These are phyloP conservation scores for Clitopilus hobsonii DNA, from an alignment of 768 basidiomycete genomes.

Conservation along the genomic window DNA sequence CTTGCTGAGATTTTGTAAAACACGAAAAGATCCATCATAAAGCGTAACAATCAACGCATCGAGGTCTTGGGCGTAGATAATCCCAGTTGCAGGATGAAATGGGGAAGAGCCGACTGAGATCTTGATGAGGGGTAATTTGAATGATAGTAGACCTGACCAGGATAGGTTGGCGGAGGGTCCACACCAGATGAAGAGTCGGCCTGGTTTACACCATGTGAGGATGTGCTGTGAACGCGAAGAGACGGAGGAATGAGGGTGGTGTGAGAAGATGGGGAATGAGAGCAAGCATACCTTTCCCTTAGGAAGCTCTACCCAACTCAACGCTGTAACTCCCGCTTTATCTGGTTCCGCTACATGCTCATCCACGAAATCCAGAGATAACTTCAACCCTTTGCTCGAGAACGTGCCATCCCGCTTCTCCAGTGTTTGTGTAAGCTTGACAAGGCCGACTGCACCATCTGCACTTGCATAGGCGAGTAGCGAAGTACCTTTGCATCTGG, in stretches of 20 bases:
- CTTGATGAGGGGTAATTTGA: slow-evolving; percentile 42
- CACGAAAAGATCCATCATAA: slow-evolving; percentile 69
- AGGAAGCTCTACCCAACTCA: slow-evolving; percentile 45
- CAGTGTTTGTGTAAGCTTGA: slow-evolving; percentile 49
- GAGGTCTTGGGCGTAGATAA: slow-evolving; percentile 42
- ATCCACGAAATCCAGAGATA: not conserved
- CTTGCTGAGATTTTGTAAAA: slow-evolving; percentile 44
- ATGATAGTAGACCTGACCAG: slow-evolving; percentile 48
- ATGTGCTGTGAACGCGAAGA: too few species aligned
- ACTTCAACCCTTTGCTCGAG: not conserved
- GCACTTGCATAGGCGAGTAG: slow-evolving; percentile 53
- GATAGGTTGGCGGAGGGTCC: slow-evolving; percentile 16
- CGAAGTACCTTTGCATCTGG: slow-evolving; percentile 42
- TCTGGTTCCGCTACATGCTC: not conserved
- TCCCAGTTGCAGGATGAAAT: slow-evolving; percentile 54
- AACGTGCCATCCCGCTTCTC: slow-evolving; percentile 3
- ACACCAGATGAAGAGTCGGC: slow-evolving; percentile 56
- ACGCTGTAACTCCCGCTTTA: slow-evolving; percentile 35
- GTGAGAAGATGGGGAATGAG: too few species aligned
- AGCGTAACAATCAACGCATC: slow-evolving; percentile 59
- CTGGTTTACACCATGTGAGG: slow-evolving; percentile 57
- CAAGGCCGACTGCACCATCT: slow-evolving; percentile 53
- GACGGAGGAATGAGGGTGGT: too few species aligned
- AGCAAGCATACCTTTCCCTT: not conserved
- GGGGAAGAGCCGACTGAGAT: slow-evolving; percentile 55